These are phyloP conservation scores for Acacia concinna DNA, from an alignment of 331 rosid species.

Conservation along the genomic window DNA sequence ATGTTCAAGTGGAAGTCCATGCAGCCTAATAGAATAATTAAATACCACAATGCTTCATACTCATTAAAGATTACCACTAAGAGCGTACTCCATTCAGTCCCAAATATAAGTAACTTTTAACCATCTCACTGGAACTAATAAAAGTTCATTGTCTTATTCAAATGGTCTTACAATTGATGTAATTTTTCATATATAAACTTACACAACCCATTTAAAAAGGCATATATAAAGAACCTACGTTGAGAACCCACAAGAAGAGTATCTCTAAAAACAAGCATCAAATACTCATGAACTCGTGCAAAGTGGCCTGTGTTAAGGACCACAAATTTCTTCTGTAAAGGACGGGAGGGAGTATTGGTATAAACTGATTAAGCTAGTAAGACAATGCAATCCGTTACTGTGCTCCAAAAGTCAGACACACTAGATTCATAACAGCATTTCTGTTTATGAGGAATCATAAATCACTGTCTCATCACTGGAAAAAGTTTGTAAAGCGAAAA, in stretches of 20 bases:
- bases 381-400: constrained; percentile 4
- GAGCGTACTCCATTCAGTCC: not conserved
- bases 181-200: not conserved
- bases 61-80: not conserved
- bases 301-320: not conserved
- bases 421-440: not conserved
- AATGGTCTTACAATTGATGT: not conserved
- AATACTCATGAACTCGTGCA: not conserved
- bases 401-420: not conserved
- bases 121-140: not conserved
- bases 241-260: not conserved
- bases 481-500: not conserved
- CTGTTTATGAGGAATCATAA: not conserved
- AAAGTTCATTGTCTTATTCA: no score
- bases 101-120: no score
- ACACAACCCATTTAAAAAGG: not conserved
- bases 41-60: not conserved
- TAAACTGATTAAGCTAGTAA: not conserved
- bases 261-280: not conserved
- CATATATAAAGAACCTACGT: not conserved
- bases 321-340: not conserved
- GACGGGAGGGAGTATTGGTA: not conserved
- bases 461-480: not conserved
- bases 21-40: not conserved
- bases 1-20: not conserved